Evolutionary conservation across 768 basidiomycete species (phyloP), one percentile per base, ranked within the genome.

Genomic region (Lenzites betulinus): DNA sequence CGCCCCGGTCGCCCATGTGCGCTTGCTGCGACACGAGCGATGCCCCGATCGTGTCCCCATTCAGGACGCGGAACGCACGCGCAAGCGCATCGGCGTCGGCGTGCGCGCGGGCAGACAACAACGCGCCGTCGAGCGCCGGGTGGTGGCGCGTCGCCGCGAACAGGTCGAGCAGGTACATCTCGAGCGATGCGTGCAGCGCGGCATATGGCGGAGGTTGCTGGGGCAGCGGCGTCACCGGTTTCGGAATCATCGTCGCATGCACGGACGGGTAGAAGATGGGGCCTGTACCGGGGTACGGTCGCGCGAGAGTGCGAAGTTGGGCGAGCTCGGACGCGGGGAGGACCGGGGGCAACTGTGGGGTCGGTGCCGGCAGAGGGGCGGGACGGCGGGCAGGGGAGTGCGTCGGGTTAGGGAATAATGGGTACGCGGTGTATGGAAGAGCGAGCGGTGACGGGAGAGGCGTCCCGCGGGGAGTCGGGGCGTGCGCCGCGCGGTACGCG

Each of bases 71-170:
- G 51, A 79, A 79, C 4, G 90, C 92, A 15, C 85, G 80, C 11
- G 82, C 78, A 30, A 93, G 81, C n/a, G 79, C 84, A 64, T 85
- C 81, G 9, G 85, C 87, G 64, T 92, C 90, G 57, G 77, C 76
- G 62, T 81, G 79, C 0, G 87, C 81, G 36, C 79, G 80, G 20
- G 78, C 79, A 1, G 85, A 89, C 23, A 93, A 78, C 55, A 91
- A 74, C 63, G 81, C 85, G 16, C 81, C 87, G 60, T 93, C 91
- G 18, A 93, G 74, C 49, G 81, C 78, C 0, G 84, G 81, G 67
- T 87, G 84, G 66, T 92, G 88, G 7, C 91, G 83, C 23, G 86
- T 81, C 3, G 91, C 90, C 26, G 86, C 80, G 61, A 93, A 88
- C 12, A 92, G 75, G 69, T 92, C 89, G 11, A 85, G 79, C 7